Evolutionary conservation across 306 rosid species (phyloP), one percentile per base, ranked within the genome.

Genomic region (Quercus berberidifolia): DNA sequence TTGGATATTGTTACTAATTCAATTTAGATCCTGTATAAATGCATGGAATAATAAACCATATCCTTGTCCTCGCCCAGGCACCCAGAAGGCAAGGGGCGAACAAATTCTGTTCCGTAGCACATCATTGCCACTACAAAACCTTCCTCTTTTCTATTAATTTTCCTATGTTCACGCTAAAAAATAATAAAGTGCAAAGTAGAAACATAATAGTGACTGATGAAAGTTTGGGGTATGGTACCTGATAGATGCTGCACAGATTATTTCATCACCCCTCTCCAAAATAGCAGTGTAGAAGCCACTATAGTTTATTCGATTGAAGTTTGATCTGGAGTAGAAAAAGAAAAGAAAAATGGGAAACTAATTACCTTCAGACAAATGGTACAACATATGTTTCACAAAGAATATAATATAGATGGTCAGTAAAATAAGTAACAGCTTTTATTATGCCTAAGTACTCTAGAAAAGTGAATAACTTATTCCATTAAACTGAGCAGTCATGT

Each of bases 181-280:
- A 49, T 12, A 13, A 49, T 3, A 49, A 49, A 49, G 15, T 0
- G 15, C 54, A 49, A 49, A 12, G 54, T 12, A 25, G 67, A 60
- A 28, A 14, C 19, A 26, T 63, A 63, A 26, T 15, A 28, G 41
- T 5, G 49, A 71, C 77, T 2, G 64, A 70, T 33, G 35, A 6
- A 14, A 56, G 38, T 70, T 69, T 14, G 67, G 58, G 63, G 25
- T 49, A 33, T 60, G 56, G 56, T 85, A 92, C 99, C 99, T 91
- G 85, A 96, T 73, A 77, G 97, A 91, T 81, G 99, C 99, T 28
- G 94, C 98, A 80, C 90, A 91, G 74, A 93, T 87, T 74, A 96
- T 87, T 81, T 96, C 99, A 89, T 93, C 99, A 67, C 99, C 99
- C 80, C 90, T 87, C 88, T 96, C 99, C 89, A 96, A 87, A 78